Evolutionary conservation across 768 basidiomycete species (phyloP).

Genomic region (Agrocybe pediades): DNA sequence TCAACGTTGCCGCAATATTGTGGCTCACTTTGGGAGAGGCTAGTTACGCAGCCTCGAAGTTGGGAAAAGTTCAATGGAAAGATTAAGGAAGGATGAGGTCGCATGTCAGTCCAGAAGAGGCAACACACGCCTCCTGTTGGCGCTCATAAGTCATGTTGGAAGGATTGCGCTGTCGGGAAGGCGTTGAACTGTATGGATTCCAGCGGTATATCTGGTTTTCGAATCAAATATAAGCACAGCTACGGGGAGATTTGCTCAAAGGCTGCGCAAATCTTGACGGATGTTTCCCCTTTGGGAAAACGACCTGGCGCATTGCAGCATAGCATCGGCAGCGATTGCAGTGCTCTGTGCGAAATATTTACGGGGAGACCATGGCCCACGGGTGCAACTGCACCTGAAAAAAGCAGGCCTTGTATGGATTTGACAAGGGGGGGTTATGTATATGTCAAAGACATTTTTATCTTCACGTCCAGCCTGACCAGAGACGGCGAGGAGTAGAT

Average conservation of each 20-base stretch:
- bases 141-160: constrained; percentile 5
- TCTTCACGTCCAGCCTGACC: background rate
- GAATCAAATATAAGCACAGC: constrained; percentile 18
- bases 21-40: constrained; percentile 14
- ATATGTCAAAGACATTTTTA: background rate
- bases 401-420: background rate
- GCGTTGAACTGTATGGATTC: constrained; percentile 13
- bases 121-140: constrained; percentile 5
- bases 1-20: constrained; percentile 19
- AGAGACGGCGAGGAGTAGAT: background rate
- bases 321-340: constrained; percentile 8
- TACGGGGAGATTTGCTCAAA: background rate
- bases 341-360: constrained; percentile 7
- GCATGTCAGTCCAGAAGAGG: constrained; percentile 17
- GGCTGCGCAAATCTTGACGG: constrained; percentile 14
- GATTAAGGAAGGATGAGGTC: constrained; percentile 14
- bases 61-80: constrained; percentile 27
- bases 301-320: constrained; percentile 2
- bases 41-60: constrained; percentile 28
- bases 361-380: background rate
- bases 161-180: constrained; percentile 15
- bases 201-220: constrained; percentile 14
- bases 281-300: constrained; percentile 10
- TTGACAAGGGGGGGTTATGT: background rate
- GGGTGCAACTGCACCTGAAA: background rate